Evolutionary conservation across 1,284 basidiomycete genomes (phyloP).

Genomic region (Athelia sp.): DNA sequence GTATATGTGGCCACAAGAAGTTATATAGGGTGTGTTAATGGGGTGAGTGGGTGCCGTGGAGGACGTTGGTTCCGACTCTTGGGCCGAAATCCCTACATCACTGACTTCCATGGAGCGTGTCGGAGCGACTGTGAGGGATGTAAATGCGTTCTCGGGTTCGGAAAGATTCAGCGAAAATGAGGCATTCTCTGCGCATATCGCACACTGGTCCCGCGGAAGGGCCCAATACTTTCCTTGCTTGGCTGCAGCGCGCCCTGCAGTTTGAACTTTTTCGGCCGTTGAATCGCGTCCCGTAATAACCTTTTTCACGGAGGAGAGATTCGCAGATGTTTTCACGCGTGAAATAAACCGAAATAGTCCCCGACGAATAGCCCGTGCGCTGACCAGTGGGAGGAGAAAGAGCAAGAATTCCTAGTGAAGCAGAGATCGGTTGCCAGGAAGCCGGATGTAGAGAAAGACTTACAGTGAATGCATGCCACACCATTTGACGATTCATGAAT

Average conservation of each 20-base stretch:
- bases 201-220: slow-evolving; percentile 66
- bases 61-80: slow-evolving; percentile 16
- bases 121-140: slow-evolving; percentile 26
- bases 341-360: slow-evolving; percentile 39
- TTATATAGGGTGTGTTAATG: slow-evolving; percentile 67
- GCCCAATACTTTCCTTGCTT: slow-evolving; percentile 58
- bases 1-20: slow-evolving; percentile 78
- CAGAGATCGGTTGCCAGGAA: slow-evolving; percentile 3
- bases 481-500: slow-evolving; percentile 98
- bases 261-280: slow-evolving; percentile 3
- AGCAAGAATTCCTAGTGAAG: slow-evolving; percentile 86
- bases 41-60: slow-evolving; percentile 52
- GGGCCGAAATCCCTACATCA: slow-evolving; percentile 11
- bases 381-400: slow-evolving; percentile 86
- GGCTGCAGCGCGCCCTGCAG: slow-evolving; percentile 14
- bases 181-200: slow-evolving; percentile 74
- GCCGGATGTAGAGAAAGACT: slow-evolving; percentile 20
- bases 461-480: slow-evolving; percentile 98
- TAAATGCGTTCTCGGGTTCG: slow-evolving; percentile 47
- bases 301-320: slow-evolving; percentile 29
- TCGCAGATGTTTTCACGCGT: slow-evolving; percentile 28
- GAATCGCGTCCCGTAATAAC: slow-evolving; percentile 16
- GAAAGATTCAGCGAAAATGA: slow-evolving; percentile 52
- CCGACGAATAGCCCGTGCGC: slow-evolving; percentile 58
- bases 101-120: slow-evolving; percentile 8